phyloP scores from a whole-genome alignment of 2,329 filamentous ascomycete species.

The Dactylonectria macrodidyma region DNA sequence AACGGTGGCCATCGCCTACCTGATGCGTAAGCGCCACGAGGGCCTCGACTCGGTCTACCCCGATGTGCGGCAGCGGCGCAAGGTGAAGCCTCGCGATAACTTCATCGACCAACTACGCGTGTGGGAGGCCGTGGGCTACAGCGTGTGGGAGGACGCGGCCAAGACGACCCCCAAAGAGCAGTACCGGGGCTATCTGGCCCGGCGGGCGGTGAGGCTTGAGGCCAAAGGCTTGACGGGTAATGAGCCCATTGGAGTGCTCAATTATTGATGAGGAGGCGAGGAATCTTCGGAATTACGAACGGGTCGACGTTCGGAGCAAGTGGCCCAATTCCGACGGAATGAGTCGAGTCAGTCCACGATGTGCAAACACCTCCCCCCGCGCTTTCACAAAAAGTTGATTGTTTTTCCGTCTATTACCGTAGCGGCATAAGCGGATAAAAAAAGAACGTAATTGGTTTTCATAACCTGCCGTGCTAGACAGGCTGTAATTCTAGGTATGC shows the following conservation, averaged over 20 bases:
- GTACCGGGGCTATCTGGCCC: slow-evolving; percentile 43
- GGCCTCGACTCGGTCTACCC: slow-evolving; percentile 35
- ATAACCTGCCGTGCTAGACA: not conserved
- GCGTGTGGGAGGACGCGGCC: slow-evolving; percentile 49
- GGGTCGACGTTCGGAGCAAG: slow-evolving; percentile 25
- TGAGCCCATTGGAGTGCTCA: slow-evolving; percentile 37
- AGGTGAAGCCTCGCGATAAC: slow-evolving; percentile 47
- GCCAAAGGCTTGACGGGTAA: slow-evolving; percentile 41
- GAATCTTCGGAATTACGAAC: slow-evolving; percentile 20
- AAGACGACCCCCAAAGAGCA: slow-evolving; percentile 44
- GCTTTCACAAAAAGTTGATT: slow-evolving; percentile 13
- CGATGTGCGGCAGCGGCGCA: slow-evolving; percentile 40
- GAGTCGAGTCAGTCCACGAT: slow-evolving; percentile 12
- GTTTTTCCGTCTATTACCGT: not conserved
- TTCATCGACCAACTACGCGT: slow-evolving; percentile 52
- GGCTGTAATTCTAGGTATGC: not conserved
- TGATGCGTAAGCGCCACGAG: slow-evolving; percentile 48
- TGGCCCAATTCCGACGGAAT: slow-evolving; percentile 23
- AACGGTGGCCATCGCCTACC: slow-evolving; percentile 50
- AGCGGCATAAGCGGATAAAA: not conserved
- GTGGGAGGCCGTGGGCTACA: slow-evolving; percentile 50
- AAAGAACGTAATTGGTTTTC: not conserved
- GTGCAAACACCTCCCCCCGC: not conserved
- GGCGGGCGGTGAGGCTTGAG: slow-evolving; percentile 37
- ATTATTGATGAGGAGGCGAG: slow-evolving; percentile 19